Evolutionary conservation across 2,329 filamentous ascomycete species (phyloP).

Genomic region (Teratosphaeria epicoccoides): DNA sequence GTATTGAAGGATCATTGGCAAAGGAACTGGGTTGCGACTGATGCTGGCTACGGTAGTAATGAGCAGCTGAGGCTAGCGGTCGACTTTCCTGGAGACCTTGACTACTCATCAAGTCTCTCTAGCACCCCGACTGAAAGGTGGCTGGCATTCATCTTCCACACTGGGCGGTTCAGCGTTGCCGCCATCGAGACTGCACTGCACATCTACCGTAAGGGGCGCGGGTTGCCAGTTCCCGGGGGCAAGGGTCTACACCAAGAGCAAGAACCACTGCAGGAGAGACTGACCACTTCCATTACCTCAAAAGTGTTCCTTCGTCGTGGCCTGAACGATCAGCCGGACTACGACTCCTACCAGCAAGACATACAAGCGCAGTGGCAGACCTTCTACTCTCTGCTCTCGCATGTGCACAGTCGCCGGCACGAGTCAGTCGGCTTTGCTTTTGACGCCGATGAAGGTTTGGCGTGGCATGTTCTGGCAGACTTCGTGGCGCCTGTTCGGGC

Average conservation of each 20-base stretch:
- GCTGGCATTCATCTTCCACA: constrained; percentile 72
- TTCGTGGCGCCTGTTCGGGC: constrained; percentile 67
- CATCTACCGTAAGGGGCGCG: constrained; percentile 62
- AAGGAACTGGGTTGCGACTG: constrained; percentile 36
- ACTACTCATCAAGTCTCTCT: constrained; percentile 17
- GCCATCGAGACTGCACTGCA: constrained; percentile 74
- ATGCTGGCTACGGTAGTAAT: constrained; percentile 31
- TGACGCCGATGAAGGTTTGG: constrained; percentile 58
- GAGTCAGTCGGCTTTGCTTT: constrained; percentile 70
- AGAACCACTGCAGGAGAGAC: constrained; percentile 60
- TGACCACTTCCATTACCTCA: constrained; percentile 61
- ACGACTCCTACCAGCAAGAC: constrained; percentile 61
- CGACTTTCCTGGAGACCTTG: constrained; percentile 27
- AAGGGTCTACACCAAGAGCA: constrained; percentile 38
- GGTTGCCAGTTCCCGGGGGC: constrained; percentile 25
- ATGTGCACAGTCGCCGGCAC: constrained; percentile 74
- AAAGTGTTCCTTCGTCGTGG: constrained; percentile 55
- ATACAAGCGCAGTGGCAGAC: constrained; percentile 79
- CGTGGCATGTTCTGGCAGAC: constrained; percentile 79
- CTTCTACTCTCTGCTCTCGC: constrained; percentile 75
- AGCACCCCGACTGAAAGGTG: constrained; percentile 55
- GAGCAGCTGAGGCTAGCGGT: constrained; percentile 30
- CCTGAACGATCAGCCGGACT: constrained; percentile 58
- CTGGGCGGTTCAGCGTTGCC: constrained; percentile 67
- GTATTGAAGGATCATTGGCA: constrained; percentile 62